Conservation (phyloP, 2,329 filamentous ascomycete species). For the Talaromyces marneffei region DNA sequence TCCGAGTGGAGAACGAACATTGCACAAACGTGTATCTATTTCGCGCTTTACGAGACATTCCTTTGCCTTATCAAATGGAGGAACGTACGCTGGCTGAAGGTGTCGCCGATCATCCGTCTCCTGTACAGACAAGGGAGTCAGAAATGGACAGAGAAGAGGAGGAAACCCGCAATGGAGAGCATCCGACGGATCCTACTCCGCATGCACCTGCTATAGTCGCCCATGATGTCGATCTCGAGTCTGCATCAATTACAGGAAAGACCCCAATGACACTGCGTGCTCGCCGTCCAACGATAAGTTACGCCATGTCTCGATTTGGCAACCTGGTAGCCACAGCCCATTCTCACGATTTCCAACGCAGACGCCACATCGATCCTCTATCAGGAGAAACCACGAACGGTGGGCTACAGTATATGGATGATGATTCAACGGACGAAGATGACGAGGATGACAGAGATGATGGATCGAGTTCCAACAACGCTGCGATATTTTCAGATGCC, state of each 20-base stretch:
- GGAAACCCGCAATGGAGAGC: neutral
- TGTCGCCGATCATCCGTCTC: constrained; percentile 15
- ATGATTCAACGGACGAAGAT: constrained; percentile 32
- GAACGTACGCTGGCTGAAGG: constrained; percentile 11
- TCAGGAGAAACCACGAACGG: constrained; percentile 29
- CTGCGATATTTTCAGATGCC: neutral
- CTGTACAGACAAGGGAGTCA: constrained; percentile 11
- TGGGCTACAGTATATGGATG: constrained; percentile 35
- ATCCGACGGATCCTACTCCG: neutral
- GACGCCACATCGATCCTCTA: constrained; percentile 49
- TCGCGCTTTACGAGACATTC: constrained; percentile 81
- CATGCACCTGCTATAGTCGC: constrained; percentile 11
- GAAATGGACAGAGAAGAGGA: constrained; percentile 11
- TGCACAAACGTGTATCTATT: constrained; percentile 86
- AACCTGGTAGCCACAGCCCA: constrained; percentile 78
- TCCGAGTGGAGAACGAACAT: constrained; percentile 97
- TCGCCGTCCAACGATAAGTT: constrained; percentile 22
- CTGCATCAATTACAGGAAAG: constrained; percentile 20
- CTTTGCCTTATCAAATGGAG: constrained; percentile 66
- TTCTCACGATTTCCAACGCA: constrained; percentile 86
- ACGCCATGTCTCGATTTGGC: constrained; percentile 50
- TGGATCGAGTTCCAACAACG: constrained; percentile 19
- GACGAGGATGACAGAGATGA: constrained; percentile 27
- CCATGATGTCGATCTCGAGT: constrained; percentile 24
- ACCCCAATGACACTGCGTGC: constrained; percentile 21